These are phyloP conservation scores for Fusarium hostae DNA, from an alignment of 2,329 filamentous ascomycete species.

Conservation along the genomic window DNA sequence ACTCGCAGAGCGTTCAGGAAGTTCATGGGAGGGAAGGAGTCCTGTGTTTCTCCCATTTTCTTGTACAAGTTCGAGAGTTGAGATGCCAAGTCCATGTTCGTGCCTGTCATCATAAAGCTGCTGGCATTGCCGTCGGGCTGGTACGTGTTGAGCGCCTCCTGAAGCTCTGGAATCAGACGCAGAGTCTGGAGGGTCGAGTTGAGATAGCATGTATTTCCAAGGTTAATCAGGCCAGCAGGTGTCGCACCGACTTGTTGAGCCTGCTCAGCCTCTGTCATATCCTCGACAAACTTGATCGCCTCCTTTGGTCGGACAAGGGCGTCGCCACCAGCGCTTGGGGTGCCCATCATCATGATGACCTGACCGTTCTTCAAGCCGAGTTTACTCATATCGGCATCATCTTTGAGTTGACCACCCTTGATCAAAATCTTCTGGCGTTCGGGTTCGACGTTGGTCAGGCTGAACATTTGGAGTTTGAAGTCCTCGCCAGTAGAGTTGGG, in stretches of 20 bases:
- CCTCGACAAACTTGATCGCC: conserved; percentile 88
- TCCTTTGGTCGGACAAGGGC: conserved; percentile 79
- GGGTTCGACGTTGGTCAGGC: conserved; percentile 93
- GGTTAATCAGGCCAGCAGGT: conserved; percentile 87
- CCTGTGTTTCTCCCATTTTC: conserved; percentile 88
- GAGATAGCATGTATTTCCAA: conserved; percentile 98
- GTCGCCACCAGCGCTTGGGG: conserved; percentile 73
- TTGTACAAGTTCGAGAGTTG: conserved; percentile 87
- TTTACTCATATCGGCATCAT: conserved; percentile 88
- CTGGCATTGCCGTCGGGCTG: conserved; percentile 56
- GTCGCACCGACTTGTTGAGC: conserved; percentile 85
- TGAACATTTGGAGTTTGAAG: conserved; percentile 96
- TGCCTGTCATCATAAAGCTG: conserved; percentile 52
- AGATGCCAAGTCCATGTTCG: conserved; percentile 73
- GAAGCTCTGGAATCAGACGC: conserved; percentile 88
- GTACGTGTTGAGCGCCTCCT: conserved; percentile 77
- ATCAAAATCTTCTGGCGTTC: conserved; percentile 95
- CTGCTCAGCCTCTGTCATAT: conserved; percentile 95
- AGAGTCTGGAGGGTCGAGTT: conserved; percentile 97
- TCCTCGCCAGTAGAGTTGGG: conserved; percentile 85
- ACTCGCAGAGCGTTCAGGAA: conserved; percentile 85
- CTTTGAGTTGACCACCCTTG: conserved; percentile 94
- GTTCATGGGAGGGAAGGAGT: conserved; percentile 82
- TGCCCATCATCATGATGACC: conserved; percentile 96
- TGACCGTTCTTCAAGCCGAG: conserved; percentile 88